phyloP scores from a whole-genome alignment of 768 basidiomycete species.

The Trametes punicea region DNA sequence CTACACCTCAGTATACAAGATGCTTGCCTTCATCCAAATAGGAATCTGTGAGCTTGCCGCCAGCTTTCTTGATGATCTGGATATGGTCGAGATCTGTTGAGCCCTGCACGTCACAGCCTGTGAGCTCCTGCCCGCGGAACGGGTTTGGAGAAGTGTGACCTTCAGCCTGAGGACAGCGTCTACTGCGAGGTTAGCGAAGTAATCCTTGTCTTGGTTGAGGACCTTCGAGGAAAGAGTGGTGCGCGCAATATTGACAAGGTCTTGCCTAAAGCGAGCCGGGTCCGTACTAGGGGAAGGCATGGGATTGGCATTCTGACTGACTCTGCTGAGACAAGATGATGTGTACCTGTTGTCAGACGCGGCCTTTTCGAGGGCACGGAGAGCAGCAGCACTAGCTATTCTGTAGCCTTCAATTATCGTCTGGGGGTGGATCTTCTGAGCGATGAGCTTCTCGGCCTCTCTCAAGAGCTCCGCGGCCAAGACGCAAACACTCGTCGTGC shows the following conservation, averaged over 20 bases:
- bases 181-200: conserved; percentile 97
- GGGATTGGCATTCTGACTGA: too few species aligned
- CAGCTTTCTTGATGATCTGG: conserved; percentile 99
- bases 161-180: conserved; percentile 93
- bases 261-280: conserved; percentile 72
- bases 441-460: conserved; percentile 94
- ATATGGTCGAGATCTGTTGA: conserved; percentile 97
- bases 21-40: conserved; percentile 90
- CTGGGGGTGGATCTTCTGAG: conserved; percentile 93
- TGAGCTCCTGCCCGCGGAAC: background rate
- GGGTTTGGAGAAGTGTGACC: conserved; percentile 38
- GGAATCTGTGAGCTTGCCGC: conserved; percentile 95
- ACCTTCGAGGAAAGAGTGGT: conserved; percentile 97
- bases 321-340: background rate
- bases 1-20: background rate
- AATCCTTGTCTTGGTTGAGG: conserved; percentile 92
- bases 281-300: conserved; percentile 54
- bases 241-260: conserved; percentile 93
- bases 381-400: conserved; percentile 81
- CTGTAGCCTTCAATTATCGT: conserved; percentile 97
- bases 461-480: conserved; percentile 86
- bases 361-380: conserved; percentile 78
- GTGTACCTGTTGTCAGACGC: conserved; percentile 83
- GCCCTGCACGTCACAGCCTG: conserved; percentile 48
- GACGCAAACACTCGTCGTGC: conserved; percentile 89